Base-by-base conservation (phyloP, 768 basidiomycete species). In the Termitomyces sp. region DNA sequence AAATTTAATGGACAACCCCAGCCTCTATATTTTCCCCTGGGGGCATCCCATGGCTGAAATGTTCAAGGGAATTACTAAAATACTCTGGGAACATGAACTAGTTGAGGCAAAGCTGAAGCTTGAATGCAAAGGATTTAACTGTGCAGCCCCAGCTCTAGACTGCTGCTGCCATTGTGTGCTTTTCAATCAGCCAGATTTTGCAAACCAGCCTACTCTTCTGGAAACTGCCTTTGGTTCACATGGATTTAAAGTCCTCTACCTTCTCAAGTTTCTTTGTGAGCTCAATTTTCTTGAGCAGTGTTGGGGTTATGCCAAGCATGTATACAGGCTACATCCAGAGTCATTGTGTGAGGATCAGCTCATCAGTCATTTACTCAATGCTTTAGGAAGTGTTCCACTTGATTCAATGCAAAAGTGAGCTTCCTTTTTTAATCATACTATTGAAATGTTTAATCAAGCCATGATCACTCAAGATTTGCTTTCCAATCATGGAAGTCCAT, bases 141-240 rank as follows among this genome's bases (percentile, higher is more conserved):
- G 25, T 25, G 25, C 25, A 25, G 25, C 25, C 25, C 25, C 25
- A 25, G 25, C 25, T 25, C 25, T 25, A 25, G 25, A 65, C n/a
- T 77, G 77, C 59, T 79, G 77, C 65, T 71, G 67, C 55, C 71
- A 70, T 1, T 59, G 73, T 2, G 57, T 76, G 2, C 72, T 81
- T 0, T 79, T 68, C 66, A 72, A 71, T 48, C 63, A 81, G 50
- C 74, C 75, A 2, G 79, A 83, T 59, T 82, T 81, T 65, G 66
- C 60, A 29, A 55, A 72, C 47, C 67, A 70, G 2, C 60, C 72
- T 52, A 75, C 74, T 0, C 40, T 68, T 9, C 66, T 81, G 0
- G 71, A 81, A 59, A 52, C 32, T 1, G 36, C 62, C 5, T 75
- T 66, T 37, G 8, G n/a, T 15, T 57, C 57, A 4, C 36, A 43